A percentile compares a stretch with the other conserved stretches of the same genome.
Evolutionary conservation across 345 rosid species (phyloP).

Genomic region (Lumnitzera littorea): DNA sequence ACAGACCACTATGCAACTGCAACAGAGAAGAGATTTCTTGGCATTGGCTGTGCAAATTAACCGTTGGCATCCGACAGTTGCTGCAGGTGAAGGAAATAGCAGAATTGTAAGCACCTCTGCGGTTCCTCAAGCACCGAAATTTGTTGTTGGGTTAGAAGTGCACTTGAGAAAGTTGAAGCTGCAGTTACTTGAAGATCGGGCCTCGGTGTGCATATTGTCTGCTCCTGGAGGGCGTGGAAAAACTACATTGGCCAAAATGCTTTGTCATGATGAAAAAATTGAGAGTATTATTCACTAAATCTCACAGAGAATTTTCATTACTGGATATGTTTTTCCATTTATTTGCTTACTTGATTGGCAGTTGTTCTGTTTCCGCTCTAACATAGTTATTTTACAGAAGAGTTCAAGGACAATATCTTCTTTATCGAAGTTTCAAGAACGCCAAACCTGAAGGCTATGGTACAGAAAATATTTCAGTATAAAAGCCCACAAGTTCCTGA

Average conservation of each 20-base stretch:
- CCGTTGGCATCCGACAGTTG: not conserved
- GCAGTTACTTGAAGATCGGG: constrained; percentile 20
- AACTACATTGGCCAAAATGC: constrained; percentile 36
- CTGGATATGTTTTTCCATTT: not conserved
- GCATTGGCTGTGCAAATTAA: not conserved
- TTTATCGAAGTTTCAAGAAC: constrained; percentile 34
- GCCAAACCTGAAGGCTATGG: constrained; percentile 18
- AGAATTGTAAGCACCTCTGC: constrained; percentile 10
- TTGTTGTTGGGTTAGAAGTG: constrained; percentile 29
- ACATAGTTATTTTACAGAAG: constrained; percentile 18
- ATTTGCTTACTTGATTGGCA: not conserved
- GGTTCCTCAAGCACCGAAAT: constrained; percentile 17
- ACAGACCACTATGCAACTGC: constrained; percentile 12
- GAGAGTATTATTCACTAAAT: constrained; percentile 25
- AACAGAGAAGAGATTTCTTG: constrained; percentile 13
- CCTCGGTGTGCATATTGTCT: constrained; percentile 26
- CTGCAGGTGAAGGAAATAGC: no score
- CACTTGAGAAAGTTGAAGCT: constrained; percentile 32
- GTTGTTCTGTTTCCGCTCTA: constrained; percentile 8
- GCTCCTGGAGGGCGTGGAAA: constrained; percentile 59
- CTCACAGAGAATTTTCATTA: not conserved
- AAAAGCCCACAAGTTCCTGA: no score
- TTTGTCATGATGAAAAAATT: constrained; percentile 30
- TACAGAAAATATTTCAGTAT: no score
- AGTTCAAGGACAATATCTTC: constrained; percentile 40